Percentiles rank a stretch among this genome's conserved stretches.
phyloP scores from a whole-genome alignment of 768 basidiomycete genomes.

The Cyclocybe cylindracea region DNA sequence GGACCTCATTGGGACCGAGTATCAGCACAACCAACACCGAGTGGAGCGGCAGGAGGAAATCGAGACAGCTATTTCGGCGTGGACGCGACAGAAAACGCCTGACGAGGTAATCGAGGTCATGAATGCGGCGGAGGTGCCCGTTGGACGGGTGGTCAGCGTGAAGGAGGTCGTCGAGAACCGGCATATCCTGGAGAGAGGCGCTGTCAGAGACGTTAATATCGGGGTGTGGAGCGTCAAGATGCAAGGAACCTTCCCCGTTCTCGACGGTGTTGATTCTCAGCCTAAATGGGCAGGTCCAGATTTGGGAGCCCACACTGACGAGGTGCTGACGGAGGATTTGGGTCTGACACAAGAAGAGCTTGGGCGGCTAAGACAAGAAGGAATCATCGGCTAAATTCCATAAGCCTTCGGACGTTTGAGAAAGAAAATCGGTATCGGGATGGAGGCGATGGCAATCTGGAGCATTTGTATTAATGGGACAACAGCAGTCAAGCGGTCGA shows the following conservation, averaged over 20 bases:
- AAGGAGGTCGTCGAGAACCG: slow-evolving; percentile 62
- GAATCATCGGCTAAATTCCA: slow-evolving; percentile 39
- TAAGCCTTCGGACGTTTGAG: too few species aligned
- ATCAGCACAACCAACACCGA: slow-evolving; percentile 60
- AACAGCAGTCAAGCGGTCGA: too few species aligned
- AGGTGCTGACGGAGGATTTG: slow-evolving; percentile 45
- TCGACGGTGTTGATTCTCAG: slow-evolving; percentile 57
- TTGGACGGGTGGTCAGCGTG: slow-evolving; percentile 63
- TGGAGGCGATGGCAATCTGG: too few species aligned
- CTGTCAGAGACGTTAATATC: slow-evolving; percentile 62
- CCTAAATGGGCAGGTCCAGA: slow-evolving; percentile 73
- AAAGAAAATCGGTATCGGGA: too few species aligned
- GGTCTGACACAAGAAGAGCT: slow-evolving; percentile 39
- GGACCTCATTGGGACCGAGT: slow-evolving; percentile 59
- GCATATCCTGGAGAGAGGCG: slow-evolving; percentile 54
- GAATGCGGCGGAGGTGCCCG: slow-evolving; percentile 57
- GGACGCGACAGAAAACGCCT: slow-evolving; percentile 52
- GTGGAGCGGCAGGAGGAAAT: slow-evolving; percentile 65
- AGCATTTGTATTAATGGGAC: too few species aligned
- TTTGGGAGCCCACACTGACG: slow-evolving; percentile 59
- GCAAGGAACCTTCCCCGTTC: slow-evolving; percentile 61
- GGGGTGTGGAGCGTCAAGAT: slow-evolving; percentile 64
- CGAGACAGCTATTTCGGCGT: slow-evolving; percentile 59
- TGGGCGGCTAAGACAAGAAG: slow-evolving; percentile 36
- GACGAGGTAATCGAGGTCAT: slow-evolving; percentile 56